Evolutionary conservation across 2,329 filamentous ascomycete genomes (phyloP).

Genomic region (Alternaria gansuensis): DNA sequence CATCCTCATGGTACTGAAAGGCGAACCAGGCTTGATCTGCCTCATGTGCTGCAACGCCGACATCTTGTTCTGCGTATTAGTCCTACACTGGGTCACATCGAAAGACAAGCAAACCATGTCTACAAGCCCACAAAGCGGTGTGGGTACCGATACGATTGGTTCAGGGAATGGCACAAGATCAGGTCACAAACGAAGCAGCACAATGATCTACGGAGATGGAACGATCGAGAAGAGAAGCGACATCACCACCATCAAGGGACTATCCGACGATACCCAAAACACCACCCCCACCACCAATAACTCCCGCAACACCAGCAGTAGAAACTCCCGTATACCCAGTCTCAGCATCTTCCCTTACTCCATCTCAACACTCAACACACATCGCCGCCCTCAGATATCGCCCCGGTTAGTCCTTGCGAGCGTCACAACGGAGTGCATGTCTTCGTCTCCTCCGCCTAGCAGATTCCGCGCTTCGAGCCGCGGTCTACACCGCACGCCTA

Average conservation of each 20-base stretch:
- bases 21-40: constrained; percentile 72
- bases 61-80: constrained; percentile 55
- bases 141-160: not conserved
- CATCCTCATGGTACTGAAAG: constrained; percentile 66
- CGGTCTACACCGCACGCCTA: not conserved
- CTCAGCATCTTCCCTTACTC: constrained; percentile 4
- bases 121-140: constrained; percentile 1
- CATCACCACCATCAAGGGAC: constrained; percentile 2
- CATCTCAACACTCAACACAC: not conserved
- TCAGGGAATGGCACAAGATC: constrained; percentile 4
- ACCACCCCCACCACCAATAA: not conserved
- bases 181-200: not conserved
- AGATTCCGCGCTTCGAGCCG: not conserved
- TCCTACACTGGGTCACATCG: constrained; percentile 68
- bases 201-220: not conserved
- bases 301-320: not conserved
- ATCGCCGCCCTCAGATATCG: not conserved
- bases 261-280: not conserved
- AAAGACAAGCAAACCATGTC: constrained; percentile 23
- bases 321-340: not conserved
- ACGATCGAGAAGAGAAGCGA: not conserved
- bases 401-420: not conserved
- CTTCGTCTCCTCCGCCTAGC: not conserved
- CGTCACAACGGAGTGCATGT: constrained; percentile 8
- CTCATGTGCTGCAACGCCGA: constrained; percentile 59